Evolutionary conservation across 495 filamentous ascomycete genomes (phyloP), one percentile per base, ranked within the genome.

Genomic region (Xylaria grammica): DNA sequence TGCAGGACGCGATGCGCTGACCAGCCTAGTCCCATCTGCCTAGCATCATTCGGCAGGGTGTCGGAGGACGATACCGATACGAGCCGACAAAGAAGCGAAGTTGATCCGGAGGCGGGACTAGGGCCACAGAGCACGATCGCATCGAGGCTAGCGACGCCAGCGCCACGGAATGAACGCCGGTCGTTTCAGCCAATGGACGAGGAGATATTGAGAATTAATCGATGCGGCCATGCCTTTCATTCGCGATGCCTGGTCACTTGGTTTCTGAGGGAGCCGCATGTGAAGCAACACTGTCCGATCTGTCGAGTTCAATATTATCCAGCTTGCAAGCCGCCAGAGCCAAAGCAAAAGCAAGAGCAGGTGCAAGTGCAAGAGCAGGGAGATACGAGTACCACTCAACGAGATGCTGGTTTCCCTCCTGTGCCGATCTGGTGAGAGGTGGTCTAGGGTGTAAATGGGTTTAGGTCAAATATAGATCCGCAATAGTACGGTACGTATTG

Each of bases 151-250:
- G 42, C 56, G 27, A 48, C 10, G 10, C 22, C 54, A 5, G 22
- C 53, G 15, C 20, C 36, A 20, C 26, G 59, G 52, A 45, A 44
- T 29, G 40, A 60, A 29, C 13, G 20, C 0, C 60, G 36, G 10
- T 22, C 55, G 22, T 48, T 55, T 15, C 60, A 68, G 32, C 59
- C 66, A 1, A 48, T 54, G 34, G 53, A 70, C 1, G 60, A 66
- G 48, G 72, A 72, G 2, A 63, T 68, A 1, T 22, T 74, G 19
- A 62, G 50, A 45, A 20, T 72, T 46, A 61, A 68, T n/a, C 53
- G 56, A 46, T 74, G 72, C 29, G 57, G 42, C 4, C 72, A 74
- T 20, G 4, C 60, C 4, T 74, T 72, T 50, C 70, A 74, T 57
- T 52, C 70, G 3, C 51, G 63, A 2, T 74, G 72, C 20, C 63